These are phyloP conservation scores for Lactifluus echinatus DNA, from an alignment of 768 basidiomycete genomes.

Conservation along the genomic window DNA sequence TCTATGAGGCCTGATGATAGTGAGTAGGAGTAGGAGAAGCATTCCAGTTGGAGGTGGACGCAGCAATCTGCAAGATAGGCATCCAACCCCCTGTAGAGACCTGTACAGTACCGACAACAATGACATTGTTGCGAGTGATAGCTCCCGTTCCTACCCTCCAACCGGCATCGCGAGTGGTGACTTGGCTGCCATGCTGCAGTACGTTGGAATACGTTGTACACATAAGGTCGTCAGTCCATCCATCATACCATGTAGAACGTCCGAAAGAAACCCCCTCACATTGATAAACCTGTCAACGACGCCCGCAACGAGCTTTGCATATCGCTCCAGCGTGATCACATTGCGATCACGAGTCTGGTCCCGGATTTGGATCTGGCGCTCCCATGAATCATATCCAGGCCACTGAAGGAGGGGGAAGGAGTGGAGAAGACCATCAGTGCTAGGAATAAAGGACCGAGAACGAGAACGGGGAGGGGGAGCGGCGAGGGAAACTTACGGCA, in stretches of 20 bases:
- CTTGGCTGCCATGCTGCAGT: neutral
- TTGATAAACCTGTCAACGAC: constrained; percentile 16
- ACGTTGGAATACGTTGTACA: neutral
- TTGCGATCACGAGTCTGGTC: constrained; percentile 17
- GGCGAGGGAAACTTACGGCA: neutral
- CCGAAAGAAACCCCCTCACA: neutral
- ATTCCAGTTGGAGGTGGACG: neutral
- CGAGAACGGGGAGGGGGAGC: neutral
- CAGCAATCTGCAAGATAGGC: constrained; percentile 12
- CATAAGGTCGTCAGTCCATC: neutral
- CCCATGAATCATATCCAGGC: constrained; percentile 15
- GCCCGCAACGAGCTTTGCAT: constrained; percentile 12
- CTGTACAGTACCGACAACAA: constrained; percentile 12
- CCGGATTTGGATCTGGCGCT: constrained; percentile 16
- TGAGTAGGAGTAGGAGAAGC: neutral
- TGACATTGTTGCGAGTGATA: constrained; percentile 6
- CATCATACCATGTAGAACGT: neutral
- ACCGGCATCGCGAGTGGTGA: neutral
- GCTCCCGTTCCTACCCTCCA: constrained; percentile 1
- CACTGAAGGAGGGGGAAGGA: neutral
- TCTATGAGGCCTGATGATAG: neutral
- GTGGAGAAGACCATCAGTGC: neutral
- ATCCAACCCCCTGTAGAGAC: constrained; percentile 18
- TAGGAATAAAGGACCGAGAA: neutral
- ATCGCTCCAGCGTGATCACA: constrained; percentile 15